Percentiles rank a stretch among this genome's conserved stretches.
Evolutionary conservation across 2,329 filamentous ascomycete species (phyloP).

Genomic region (Tothia fuscella): DNA sequence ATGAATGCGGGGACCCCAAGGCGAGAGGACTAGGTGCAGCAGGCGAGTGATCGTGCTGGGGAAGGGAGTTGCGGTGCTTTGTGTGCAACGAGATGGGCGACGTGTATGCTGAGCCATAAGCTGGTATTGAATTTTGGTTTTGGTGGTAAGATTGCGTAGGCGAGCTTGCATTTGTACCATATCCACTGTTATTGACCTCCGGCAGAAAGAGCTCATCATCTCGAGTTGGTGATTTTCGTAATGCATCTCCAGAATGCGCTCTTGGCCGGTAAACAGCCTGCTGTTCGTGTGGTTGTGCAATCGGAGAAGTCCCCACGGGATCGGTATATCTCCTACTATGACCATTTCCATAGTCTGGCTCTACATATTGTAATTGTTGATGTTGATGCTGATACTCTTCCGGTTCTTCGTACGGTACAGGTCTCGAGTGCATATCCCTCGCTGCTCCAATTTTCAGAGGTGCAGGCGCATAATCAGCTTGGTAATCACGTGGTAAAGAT

Average conservation of each 20-base stretch:
- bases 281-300: background rate
- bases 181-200: too few species aligned
- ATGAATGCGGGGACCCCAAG: too few species aligned
- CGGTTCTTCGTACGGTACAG: background rate
- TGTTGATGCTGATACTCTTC: constrained; percentile 5
- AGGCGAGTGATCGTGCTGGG: too few species aligned
- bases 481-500: constrained; percentile 15
- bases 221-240: background rate
- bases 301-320: constrained; percentile 2
- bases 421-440: background rate
- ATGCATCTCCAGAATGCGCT: constrained; percentile 5
- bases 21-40: too few species aligned
- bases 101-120: too few species aligned
- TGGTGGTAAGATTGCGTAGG: too few species aligned
- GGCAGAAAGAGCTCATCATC: constrained; percentile 5
- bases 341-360: background rate
- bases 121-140: too few species aligned
- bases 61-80: too few species aligned
- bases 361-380: too few species aligned
- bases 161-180: too few species aligned
- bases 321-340: constrained; percentile 5
- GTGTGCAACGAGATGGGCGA: too few species aligned
- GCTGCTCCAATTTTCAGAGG: constrained; percentile 15
- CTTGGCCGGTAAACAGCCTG: constrained; percentile 6
- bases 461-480: constrained; percentile 20